phyloP scores from a whole-genome alignment of 352 stramenopile genomes.

The Pythium sukuiense region DNA sequence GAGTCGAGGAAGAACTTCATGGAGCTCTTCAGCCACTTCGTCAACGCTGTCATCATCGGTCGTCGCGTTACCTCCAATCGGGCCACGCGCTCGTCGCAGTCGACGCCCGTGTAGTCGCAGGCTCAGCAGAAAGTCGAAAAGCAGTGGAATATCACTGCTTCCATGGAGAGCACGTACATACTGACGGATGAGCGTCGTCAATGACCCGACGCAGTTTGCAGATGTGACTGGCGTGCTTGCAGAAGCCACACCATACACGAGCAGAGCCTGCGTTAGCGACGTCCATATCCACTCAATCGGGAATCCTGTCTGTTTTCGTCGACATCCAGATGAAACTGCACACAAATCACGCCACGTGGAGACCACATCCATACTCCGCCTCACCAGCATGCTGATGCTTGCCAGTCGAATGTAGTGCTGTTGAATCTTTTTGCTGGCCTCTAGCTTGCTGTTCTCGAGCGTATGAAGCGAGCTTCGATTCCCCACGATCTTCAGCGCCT shows the following conservation, averaged over 20 bases:
- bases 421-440: constrained; percentile 40
- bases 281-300: constrained; percentile 40
- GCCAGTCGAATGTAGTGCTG: constrained; percentile 27
- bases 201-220: constrained; percentile 11
- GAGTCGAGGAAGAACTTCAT: constrained; percentile 13
- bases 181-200: constrained; percentile 10
- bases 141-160: neutral
- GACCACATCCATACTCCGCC: constrained; percentile 37
- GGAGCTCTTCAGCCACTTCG: neutral
- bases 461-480: constrained; percentile 54
- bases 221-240: neutral
- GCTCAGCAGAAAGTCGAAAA: constrained; percentile 24
- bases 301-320: neutral
- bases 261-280: constrained; percentile 27
- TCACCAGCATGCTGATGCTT: constrained; percentile 30
- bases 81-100: neutral
- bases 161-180: neutral
- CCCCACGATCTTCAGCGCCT: constrained; percentile 56
- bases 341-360: constrained; percentile 37
- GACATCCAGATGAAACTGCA: neutral
- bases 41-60: neutral
- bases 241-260: neutral
- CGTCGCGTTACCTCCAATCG: neutral
- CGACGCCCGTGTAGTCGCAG: constrained; percentile 12
- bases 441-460: constrained; percentile 42